Evolutionary conservation across 2,329 filamentous ascomycete genomes (phyloP), one percentile per base, ranked within the genome.

Genomic region (Aspergillus versicolor): DNA sequence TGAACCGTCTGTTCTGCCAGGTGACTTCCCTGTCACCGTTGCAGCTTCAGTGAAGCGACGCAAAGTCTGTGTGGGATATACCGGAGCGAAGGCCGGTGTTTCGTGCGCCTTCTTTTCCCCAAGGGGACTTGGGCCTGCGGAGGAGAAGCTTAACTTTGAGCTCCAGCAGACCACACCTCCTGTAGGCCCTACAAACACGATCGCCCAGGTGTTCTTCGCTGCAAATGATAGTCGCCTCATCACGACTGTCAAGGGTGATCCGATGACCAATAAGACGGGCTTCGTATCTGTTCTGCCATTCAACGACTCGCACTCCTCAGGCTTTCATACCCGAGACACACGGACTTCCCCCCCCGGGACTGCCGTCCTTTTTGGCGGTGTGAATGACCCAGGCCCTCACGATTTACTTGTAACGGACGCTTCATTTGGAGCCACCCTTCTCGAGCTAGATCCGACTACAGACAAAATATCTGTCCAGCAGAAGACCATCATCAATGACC

Each of bases 11-110:
- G 3, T 13, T 2, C 30, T 52, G 38, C 49, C 49, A 7, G 49
- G 49, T 13, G 49, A 52, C n/a, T 52, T 52, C 38, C 49, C 49
- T 5, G 43, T n/a, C 37, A 17, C 49, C 8, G 49, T 52, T 22
- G 49, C 49, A 5, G 49, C 38, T 9, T 40, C 49, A 11, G 7
- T 15, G 3, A 52, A 52, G 13, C 11, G 15, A 7, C 37, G 24
- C 5, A 38, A 43, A 13, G 49, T 52, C 6, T 52, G 49, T 12
- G 49, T 52, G 4, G 49, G 37, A 32, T 32, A 38, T 12, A 52
- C 49, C 1, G 49, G 49, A 2, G 32, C 37, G 3, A 43, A 19
- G 22, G 49, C 49, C 21, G 49, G 49, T 5, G 17, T 52, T n/a
- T 52, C 49, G 7, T 52, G 49, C n/a, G 21, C 49, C 15, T 17